Base-by-base conservation (phyloP, 495 filamentous ascomycete species). In the Wilcoxina mikolae region DNA sequence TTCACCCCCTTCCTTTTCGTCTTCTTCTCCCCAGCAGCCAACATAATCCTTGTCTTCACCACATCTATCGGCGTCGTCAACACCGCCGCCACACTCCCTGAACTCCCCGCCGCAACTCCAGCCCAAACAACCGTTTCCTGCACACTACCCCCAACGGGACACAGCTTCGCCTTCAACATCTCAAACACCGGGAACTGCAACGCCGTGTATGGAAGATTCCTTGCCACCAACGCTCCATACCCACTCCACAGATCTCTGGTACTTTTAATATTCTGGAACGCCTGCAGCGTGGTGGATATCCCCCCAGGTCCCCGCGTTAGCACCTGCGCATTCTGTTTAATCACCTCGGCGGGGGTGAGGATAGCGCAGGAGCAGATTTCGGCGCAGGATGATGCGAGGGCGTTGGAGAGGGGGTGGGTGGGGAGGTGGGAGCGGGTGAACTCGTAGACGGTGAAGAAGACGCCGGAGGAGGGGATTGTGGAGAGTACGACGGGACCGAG, bases 291-390 rank as follows among this genome's bases (percentile, higher is more conserved):
- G 3, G 44, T 20, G 22, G 17, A 44, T 0, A 24, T 35, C 10
- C 38, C 22, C 7, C 38, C 33, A 15, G 18, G 10, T 2, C 17
- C 15, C 20, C 24, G 11, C 20, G 41, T 15, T 1, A 60, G 10
- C 9, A 93, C 82, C 67, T 95, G 89, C 2, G 88, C 85, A 68
- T 94, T 94, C 59, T 94, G 88, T 69, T 95, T 95, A 33, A 94
- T 73, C 7, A 94, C 85, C 66, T 95, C 88, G 33, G 87, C 84
- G 0, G 89, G 89, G 0, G 88, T 90, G 38, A 94, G 76, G 48
- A 95, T 83, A 25, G 82, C 70, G 64, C 89, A 94, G 3, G 85
- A 86, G 2, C 87, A 83, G 52, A 85, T 74, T 65, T 94, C 88
- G 0, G 78, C 88, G 23, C 75, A 67, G 3, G 78, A 80, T 12